Base-by-base conservation (phyloP, 2,329 filamentous ascomycete species). In the Fusarium sp. region DNA sequence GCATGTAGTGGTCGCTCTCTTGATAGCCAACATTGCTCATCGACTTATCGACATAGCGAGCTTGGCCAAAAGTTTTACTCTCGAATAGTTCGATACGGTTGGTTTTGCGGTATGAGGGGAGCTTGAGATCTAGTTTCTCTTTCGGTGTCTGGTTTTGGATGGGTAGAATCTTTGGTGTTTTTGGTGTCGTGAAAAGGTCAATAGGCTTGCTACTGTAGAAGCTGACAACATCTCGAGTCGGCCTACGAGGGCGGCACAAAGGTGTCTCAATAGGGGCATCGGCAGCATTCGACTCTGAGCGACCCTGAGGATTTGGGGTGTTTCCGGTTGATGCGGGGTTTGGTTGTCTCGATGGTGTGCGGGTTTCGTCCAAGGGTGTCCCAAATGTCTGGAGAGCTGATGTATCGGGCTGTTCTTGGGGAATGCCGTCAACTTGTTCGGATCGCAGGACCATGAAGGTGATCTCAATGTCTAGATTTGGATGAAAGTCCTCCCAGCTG, bases 1-100 rank as follows among this genome's bases (percentile, higher is more conserved):
- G 90, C 53, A 92, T 85, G 77, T 94, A 98, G 61, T 94, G 86
- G 80, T 98, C 95, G 74, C 92, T 97, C 81, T 98, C 94, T 80
- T 98, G 95, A 77, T 97, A 98, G 52, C 95, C 95, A 46, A 97
- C 92, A 74, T 93, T 95, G 72, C 94, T 94, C 94, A 98, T 97
- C 3, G 93, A 92, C 77, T 96, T 94, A 80, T 98, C 95, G 46
- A 98, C 94, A 79, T 97, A 98, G 75, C 95, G 92, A 63, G 93
- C 90, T 76, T 95, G 92, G 41, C 93, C 93, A 68, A 92, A 89
- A 3, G 90, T 91, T 78, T 96, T 94, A 77, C 94, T 92, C 79
- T 98, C 95, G 68, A 93, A 94, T 26, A 91, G 83, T 58, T 89
- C 84, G 71, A 95, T 92, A n/a, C 92, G 90, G 73, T 93, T 90